Evolutionary conservation across 768 basidiomycete genomes (phyloP).

Genomic region (Mycena amicta): DNA sequence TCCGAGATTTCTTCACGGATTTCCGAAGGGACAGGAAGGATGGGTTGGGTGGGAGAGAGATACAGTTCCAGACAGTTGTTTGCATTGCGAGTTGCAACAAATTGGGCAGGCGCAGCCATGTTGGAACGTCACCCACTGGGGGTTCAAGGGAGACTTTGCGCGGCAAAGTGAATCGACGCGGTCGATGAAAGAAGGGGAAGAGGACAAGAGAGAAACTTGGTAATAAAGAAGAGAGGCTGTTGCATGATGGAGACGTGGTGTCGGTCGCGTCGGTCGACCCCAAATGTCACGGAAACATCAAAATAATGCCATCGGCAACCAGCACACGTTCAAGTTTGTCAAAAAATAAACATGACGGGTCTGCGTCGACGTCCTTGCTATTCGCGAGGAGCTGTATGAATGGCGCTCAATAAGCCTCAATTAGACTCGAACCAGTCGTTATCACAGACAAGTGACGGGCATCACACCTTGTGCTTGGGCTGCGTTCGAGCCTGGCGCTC

Average conservation of each 20-base stretch:
- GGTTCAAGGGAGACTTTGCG: constrained; percentile 13
- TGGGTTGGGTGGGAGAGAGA: constrained; percentile 32
- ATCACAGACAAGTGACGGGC: too few relatives aligned
- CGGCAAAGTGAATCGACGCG: constrained; percentile 27
- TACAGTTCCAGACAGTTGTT: constrained; percentile 32
- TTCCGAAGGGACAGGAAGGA: neutral
- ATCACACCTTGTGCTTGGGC: too few relatives aligned
- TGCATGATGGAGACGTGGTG: neutral
- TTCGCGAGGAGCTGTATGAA: too few relatives aligned
- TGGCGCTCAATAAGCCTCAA: too few relatives aligned
- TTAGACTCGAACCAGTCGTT: too few relatives aligned
- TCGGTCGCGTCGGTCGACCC: too few relatives aligned
- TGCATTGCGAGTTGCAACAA: constrained; percentile 15
- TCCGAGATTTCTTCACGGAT: constrained; percentile 37
- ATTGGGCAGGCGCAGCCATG: constrained; percentile 17
- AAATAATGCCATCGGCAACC: neutral
- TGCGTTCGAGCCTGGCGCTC: too few relatives aligned
- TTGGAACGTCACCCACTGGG: constrained; percentile 16
- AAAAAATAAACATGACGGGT: neutral
- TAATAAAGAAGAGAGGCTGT: neutral
- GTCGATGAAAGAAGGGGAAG: constrained; percentile 23
- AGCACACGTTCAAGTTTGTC: neutral
- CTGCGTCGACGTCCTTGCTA: too few relatives aligned
- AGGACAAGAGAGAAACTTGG: neutral
- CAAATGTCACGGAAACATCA: too few relatives aligned